Percentiles rank a stretch among this genome's conserved stretches.
These are phyloP conservation scores for Colletotrichum musicola DNA, from an alignment of 2,329 filamentous ascomycete genomes.

Conservation along the genomic window DNA sequence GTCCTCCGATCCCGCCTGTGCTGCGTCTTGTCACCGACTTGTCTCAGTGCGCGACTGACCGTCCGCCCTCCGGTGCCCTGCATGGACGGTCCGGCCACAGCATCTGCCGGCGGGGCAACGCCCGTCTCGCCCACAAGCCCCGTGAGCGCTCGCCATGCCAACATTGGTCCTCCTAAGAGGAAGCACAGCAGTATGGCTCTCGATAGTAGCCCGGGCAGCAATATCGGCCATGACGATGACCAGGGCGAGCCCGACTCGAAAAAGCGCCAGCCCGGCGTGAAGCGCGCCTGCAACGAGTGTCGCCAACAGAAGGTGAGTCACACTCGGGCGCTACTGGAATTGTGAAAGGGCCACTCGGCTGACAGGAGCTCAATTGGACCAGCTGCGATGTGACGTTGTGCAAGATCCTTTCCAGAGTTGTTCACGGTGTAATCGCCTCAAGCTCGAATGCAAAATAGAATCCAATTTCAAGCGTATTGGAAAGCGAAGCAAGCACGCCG, in stretches of 20 bases:
- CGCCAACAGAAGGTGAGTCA: conserved; percentile 83
- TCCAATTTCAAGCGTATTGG: conserved; percentile 88
- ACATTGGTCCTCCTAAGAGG: conserved; percentile 64
- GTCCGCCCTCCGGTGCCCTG: conserved; percentile 42
- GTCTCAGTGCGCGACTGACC: conserved; percentile 34
- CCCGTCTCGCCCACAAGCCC: conserved; percentile 69
- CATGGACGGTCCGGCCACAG: conserved; percentile 63
- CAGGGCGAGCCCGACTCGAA: conserved; percentile 64
- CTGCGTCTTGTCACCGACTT: conserved; percentile 28
- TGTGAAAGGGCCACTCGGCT: conserved; percentile 9
- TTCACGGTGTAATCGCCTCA: conserved; percentile 82
- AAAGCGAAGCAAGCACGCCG: conserved; percentile 85
- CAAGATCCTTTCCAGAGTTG: conserved; percentile 85
- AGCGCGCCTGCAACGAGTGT: conserved; percentile 87
- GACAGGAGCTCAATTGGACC: conserved; percentile 36
- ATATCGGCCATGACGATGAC: conserved; percentile 69
- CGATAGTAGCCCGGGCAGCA: conserved; percentile 73
- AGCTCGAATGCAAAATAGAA: conserved; percentile 87
- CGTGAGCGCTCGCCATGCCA: conserved; percentile 63
- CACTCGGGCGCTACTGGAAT: background rate
- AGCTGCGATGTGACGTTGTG: conserved; percentile 87
- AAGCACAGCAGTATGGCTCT: conserved; percentile 68
- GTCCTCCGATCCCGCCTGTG: conserved; percentile 40
- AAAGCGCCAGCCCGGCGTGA: conserved; percentile 76
- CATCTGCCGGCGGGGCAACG: conserved; percentile 60